A percentile compares a stretch with the other conserved stretches of the same genome.
These are phyloP conservation scores for Paramyrothecium sp. DNA, from an alignment of 2,329 filamentous ascomycete genomes.

Conservation along the genomic window DNA sequence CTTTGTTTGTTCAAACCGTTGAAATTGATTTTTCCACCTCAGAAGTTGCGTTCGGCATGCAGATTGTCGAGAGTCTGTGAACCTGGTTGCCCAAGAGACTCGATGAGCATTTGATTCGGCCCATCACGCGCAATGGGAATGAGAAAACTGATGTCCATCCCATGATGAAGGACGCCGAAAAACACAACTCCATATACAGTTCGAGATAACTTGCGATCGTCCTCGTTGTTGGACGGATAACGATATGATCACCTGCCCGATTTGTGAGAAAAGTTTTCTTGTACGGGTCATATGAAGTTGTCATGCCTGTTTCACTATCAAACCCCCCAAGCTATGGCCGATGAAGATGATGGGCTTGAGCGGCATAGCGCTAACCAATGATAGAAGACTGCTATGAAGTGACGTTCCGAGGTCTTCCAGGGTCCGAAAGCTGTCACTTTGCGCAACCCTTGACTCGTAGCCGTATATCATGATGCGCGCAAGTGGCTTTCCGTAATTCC, in stretches of 20 bases:
- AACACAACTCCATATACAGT: not conserved
- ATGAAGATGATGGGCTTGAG: conserved; percentile 2
- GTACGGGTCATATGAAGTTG: too few species aligned
- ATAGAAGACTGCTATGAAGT: conserved; percentile 1
- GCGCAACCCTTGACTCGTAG: conserved; percentile 17
- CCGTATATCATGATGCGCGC: conserved; percentile 24
- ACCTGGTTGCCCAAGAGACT: not conserved
- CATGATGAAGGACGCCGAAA: not conserved
- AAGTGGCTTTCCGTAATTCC: not conserved
- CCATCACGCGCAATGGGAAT: not conserved
- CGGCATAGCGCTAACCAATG: not conserved
- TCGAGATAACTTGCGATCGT: not conserved
- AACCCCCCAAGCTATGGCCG: not conserved
- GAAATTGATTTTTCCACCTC: too few species aligned
- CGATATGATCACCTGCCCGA: too few species aligned
- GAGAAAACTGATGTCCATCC: not conserved
- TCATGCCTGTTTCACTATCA: not conserved
- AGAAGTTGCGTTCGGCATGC: too few species aligned
- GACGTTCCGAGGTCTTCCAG: conserved; percentile 5
- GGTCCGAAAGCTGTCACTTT: conserved; percentile 12
- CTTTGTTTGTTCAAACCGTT: too few species aligned
- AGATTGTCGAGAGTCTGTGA: not conserved
- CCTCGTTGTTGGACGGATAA: not conserved
- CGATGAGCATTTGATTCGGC: not conserved
- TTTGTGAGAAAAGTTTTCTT: too few species aligned